phyloP scores from a whole-genome alignment of 2,329 filamentous ascomycete genomes.

The Colletotrichum tanaceti region DNA sequence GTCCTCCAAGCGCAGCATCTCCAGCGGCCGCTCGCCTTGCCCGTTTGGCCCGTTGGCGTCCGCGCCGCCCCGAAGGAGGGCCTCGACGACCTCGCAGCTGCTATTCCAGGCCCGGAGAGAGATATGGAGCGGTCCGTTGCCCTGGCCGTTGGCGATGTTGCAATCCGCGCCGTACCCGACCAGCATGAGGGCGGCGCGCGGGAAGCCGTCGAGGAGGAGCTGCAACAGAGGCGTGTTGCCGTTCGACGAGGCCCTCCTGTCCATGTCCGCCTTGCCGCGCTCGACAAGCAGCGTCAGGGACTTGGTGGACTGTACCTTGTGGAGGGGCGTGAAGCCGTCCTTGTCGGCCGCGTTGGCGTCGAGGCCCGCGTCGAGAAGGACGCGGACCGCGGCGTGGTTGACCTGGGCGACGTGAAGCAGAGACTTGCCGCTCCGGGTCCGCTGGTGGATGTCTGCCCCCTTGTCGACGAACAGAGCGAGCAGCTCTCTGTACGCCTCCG shows the following conservation, averaged over 20 bases:
- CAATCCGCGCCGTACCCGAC: constrained; percentile 42
- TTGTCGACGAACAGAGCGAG: constrained; percentile 43
- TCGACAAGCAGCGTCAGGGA: constrained; percentile 44
- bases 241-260: constrained; percentile 39
- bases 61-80: constrained; percentile 40
- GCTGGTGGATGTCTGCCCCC: constrained; percentile 43
- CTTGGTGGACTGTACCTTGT: constrained; percentile 18
- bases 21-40: constrained; percentile 40
- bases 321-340: constrained; percentile 39
- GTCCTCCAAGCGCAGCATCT: background rate
- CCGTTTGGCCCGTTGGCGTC: constrained; percentile 43
- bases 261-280: constrained; percentile 43
- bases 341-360: constrained; percentile 42
- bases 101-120: background rate
- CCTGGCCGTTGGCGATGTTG: constrained; percentile 39
- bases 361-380: constrained; percentile 44
- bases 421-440: constrained; percentile 36
- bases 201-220: constrained; percentile 1
- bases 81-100: constrained; percentile 10
- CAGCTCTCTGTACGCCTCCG: background rate
- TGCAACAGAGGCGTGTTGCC: constrained; percentile 43
- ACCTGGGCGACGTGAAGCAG: constrained; percentile 40
- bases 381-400: constrained; percentile 25
- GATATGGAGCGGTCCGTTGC: constrained; percentile 43
- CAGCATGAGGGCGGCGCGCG: constrained; percentile 14